Evolutionary conservation across 805 yeast genomes (phyloP), one percentile per base, ranked within the genome.

Genomic region (Hanseniaspora mollemarum): DNA sequence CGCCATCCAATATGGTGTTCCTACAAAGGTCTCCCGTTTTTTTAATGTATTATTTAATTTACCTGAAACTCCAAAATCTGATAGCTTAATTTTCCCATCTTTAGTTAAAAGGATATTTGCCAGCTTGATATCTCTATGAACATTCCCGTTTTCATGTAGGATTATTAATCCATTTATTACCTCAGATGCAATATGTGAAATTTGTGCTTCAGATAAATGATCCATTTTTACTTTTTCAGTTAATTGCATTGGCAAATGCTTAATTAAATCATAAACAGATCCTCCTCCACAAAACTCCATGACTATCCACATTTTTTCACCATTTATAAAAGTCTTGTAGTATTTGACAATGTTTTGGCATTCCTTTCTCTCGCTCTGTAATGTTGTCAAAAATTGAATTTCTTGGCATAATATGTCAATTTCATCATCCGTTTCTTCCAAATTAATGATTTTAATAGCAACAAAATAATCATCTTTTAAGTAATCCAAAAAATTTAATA

Each of bases 1-100:
- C 0, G 98, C 98, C 97, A 90, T 88, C 96, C 96, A 88, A 65
- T 78, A 86, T 13, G 96, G 96, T 0, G 96, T 87, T 1, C 97
- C 97, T 48, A 87, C 95, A 71, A 88, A 81, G 0, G 96, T 85
- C 51, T 76, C 73, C 55, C 81, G 75, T 54, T 78, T 71, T 52
- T 77, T 66, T 57, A 76, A 71, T 46, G 80, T 80, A 1, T 96
- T 61, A 19, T 81, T 74, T 25, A 88, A 71, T 63, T 87, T 92
- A 0, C 92, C 92, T 58, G 90, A 78, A 3, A 88, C 96, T 1
- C 97, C 97, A 69, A 88, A 88, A 67, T 90, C 97, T 0, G 87
- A 96, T 29, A 88, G 67, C 62, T 88, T 90, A 36, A 88, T 77
- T 26, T 70, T 68, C 0, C 95, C 96, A 2, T 61, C 60, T 3